Evolutionary conservation across 352 stramenopile genomes (phyloP), one percentile per base, ranked within the genome.

Genomic region (Phytophthora capsici): DNA sequence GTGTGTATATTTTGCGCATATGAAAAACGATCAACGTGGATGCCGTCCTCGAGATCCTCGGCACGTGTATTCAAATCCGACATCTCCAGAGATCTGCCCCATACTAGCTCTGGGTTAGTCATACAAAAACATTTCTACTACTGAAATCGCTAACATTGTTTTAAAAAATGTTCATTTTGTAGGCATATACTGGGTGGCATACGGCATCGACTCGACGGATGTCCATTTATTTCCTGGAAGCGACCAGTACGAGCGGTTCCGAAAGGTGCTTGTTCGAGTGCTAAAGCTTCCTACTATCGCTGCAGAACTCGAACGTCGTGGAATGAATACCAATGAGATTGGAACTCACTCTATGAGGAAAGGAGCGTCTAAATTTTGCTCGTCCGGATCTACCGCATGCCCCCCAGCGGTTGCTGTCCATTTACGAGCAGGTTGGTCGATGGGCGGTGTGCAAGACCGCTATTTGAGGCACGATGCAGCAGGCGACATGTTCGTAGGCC

Each of bases 1-100:
- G 0, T 53, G 63, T 16, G 64, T 80, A 0, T 75, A 67, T 41
- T 83, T 80, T 34, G 58, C 69, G 0, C 60, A 82, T 22, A 78
- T 71, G 60, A 78, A 80, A 28, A 78, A 68, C 6, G 57, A 77
- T 17, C 61, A 83, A 19, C 19, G 38, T 9, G 66, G 54, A 19
- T 20, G 43, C 6, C 32, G 57, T 1, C 57, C 65, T 23, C 48
- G 51, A 3, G 71, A 83, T 45, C 68, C 71, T 16, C 57, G 48
- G 10, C 71, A 78, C 36, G 23, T 78, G 7, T 80, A 78, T 32
- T 55, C 67, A 19, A 78, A 80, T 40, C 71, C 67, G 32, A 19
- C 64, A 1, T 2, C 26, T 16, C 74, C 57, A n/a, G 44, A 70
- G 37, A 55, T 78, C 0, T 82, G 70, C 12, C 63, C 62, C 6